These are phyloP conservation scores for Colletotrichum magnum DNA, from an alignment of 2,329 filamentous ascomycete species.

Conservation along the genomic window DNA sequence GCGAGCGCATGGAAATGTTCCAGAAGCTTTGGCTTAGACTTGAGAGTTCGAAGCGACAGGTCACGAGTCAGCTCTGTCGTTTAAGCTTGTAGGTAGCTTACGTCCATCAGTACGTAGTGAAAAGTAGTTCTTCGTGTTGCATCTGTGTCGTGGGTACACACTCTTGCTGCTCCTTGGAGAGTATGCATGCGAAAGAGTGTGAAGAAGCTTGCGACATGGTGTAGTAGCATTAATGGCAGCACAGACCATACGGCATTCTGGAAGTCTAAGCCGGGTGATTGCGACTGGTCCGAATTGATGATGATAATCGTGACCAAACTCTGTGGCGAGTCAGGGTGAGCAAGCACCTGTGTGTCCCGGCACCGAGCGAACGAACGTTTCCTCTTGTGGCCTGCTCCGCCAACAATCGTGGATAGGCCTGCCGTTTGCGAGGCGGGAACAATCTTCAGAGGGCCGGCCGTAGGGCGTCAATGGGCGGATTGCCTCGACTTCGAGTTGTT, in stretches of 20 bases:
- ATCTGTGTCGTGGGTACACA: too few species aligned
- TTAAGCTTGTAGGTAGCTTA: constrained; percentile 19
- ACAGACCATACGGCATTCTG: constrained; percentile 34
- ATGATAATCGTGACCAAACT: constrained; percentile 35
- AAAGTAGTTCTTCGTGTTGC: too few species aligned
- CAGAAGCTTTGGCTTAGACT: constrained; percentile 29
- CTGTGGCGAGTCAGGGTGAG: constrained; percentile 34
- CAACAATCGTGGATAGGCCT: constrained; percentile 15
- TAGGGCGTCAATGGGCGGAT: neutral
- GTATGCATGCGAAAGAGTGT: too few species aligned
- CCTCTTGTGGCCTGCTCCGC: constrained; percentile 14
- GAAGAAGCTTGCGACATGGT: neutral
- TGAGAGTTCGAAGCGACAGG: constrained; percentile 27
- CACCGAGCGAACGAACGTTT: constrained; percentile 29
- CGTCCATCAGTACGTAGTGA: neutral
- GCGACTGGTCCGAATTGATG: constrained; percentile 37
- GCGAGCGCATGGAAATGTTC: constrained; percentile 29
- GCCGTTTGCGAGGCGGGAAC: neutral
- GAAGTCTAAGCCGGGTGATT: constrained; percentile 37
- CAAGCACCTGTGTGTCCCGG: constrained; percentile 20
- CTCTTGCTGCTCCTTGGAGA: too few species aligned
- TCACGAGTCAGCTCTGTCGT: constrained; percentile 39
- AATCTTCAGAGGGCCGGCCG: neutral
- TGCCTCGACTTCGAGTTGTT: neutral
- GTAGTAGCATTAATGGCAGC: constrained; percentile 12